Evolutionary conservation across 768 basidiomycete genomes (phyloP).

Genomic region (Aureoboletus auriporus): DNA sequence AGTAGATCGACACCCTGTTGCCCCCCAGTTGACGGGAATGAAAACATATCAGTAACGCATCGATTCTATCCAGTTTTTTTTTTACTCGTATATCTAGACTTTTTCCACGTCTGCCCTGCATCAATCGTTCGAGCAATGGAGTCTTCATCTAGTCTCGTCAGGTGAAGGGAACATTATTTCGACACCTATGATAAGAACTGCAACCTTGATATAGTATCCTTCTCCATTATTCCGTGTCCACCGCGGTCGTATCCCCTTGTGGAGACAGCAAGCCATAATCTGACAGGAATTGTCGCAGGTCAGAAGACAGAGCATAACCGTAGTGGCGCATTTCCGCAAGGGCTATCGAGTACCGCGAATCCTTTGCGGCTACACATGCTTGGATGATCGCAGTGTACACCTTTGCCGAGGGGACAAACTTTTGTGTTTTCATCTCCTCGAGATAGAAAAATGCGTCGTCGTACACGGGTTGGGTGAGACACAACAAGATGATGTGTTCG

Average conservation of each 20-base stretch:
- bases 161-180: too few species aligned
- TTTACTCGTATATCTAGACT: too few species aligned
- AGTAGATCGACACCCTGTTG: too few species aligned
- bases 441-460: constrained; percentile 89
- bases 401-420: constrained; percentile 45
- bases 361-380: constrained; percentile 52
- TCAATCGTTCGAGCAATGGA: too few species aligned
- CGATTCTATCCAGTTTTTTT: too few species aligned
- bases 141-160: too few species aligned
- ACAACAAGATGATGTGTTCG: constrained; percentile 63
- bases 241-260: background rate
- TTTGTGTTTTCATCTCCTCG: constrained; percentile 77
- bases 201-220: background rate
- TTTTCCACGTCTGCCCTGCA: too few species aligned
- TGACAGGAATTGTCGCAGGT: constrained; percentile 32
- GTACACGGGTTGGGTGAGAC: constrained; percentile 66
- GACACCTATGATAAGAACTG: too few species aligned
- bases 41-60: too few species aligned
- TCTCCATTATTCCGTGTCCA: background rate
- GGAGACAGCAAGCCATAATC: constrained; percentile 5
- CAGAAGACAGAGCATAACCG: constrained; percentile 41
- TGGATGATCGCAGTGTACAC: constrained; percentile 60
- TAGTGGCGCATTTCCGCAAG: constrained; percentile 67
- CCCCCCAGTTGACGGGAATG: too few species aligned
- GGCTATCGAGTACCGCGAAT: constrained; percentile 61